These are phyloP conservation scores for Chytridium lagenaria DNA, from an alignment of 371 early-diverging fungal species.

Conservation along the genomic window DNA sequence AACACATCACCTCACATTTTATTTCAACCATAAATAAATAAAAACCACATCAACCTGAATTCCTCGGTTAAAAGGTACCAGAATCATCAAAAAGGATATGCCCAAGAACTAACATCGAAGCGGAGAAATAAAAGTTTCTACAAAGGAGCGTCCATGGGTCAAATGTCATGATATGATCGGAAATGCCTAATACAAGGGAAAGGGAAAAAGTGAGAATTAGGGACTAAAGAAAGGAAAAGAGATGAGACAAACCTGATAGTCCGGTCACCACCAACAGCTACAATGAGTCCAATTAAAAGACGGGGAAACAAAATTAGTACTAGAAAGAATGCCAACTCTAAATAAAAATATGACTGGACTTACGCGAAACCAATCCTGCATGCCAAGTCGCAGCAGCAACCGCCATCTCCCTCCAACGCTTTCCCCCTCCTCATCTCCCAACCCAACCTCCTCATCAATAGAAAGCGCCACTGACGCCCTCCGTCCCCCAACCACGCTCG, in stretches of 20 bases:
- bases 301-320: not conserved
- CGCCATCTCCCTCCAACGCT: not conserved
- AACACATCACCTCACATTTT: too few relatives aligned
- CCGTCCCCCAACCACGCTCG: not conserved
- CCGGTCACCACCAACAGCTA: not conserved
- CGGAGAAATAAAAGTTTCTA: too few relatives aligned
- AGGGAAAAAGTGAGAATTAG: not conserved
- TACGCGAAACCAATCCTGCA: not conserved
- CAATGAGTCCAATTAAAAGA: not conserved
- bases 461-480: not conserved
- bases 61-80: too few relatives aligned
- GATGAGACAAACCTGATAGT: not conserved
- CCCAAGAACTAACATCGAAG: too few relatives aligned
- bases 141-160: too few relatives aligned
- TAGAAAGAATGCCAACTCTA: not conserved
- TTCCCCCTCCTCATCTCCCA: constrained; percentile 5
- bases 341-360: not conserved
- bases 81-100: too few relatives aligned
- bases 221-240: not conserved
- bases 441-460: constrained; percentile 14
- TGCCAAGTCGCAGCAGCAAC: too few relatives aligned
- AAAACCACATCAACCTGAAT: too few relatives aligned
- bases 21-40: too few relatives aligned
- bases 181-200: not conserved
- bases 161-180: constrained; percentile 9